These are phyloP conservation scores for Prunus mira DNA, from an alignment of 306 rosid genomes.

Conservation along the genomic window DNA sequence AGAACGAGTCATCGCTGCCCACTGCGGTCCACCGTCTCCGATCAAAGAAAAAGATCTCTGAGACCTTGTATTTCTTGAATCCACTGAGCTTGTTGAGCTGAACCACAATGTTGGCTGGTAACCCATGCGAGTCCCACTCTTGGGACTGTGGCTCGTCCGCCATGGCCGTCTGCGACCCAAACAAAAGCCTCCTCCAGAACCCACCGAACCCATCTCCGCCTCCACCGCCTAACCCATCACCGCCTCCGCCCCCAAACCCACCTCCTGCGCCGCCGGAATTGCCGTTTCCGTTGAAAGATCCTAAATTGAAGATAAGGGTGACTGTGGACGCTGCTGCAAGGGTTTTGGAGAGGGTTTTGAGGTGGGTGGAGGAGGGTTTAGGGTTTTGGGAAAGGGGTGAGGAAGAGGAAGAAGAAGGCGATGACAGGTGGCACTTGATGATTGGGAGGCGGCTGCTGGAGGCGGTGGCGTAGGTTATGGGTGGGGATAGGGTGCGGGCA, in stretches of 20 bases:
- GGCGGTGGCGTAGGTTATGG: constrained; percentile 10
- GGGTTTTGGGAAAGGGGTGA: constrained; percentile 27
- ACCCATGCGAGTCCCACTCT: constrained; percentile 86
- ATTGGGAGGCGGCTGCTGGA: constrained; percentile 19
- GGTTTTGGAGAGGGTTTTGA: constrained; percentile 53
- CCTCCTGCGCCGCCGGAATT: constrained; percentile 41
- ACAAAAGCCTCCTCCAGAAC: constrained; percentile 56
- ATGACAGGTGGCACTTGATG: constrained; percentile 33
- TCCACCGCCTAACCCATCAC: constrained; percentile 20
- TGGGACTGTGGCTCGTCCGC: constrained; percentile 67
- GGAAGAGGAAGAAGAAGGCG: not conserved
- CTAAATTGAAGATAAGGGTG: constrained; percentile 40
- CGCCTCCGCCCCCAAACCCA: constrained; percentile 19
- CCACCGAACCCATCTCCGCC: constrained; percentile 49
- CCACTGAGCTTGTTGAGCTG: constrained; percentile 82
- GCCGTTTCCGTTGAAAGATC: constrained; percentile 19
- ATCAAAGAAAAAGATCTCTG: constrained; percentile 77
- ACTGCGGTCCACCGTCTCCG: constrained; percentile 45
- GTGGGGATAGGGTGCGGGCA: constrained; percentile 18
- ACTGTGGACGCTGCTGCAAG: constrained; percentile 60
- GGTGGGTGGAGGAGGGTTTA: constrained; percentile 14
- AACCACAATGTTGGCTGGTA: constrained; percentile 79
- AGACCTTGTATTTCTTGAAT: constrained; percentile 78
- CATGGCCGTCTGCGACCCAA: constrained; percentile 44
- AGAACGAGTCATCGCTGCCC: constrained; percentile 80